Evolutionary conservation across 306 rosid species (phyloP), one percentile per base, ranked within the genome.

Genomic region (Macrotyloma uniflorum): DNA sequence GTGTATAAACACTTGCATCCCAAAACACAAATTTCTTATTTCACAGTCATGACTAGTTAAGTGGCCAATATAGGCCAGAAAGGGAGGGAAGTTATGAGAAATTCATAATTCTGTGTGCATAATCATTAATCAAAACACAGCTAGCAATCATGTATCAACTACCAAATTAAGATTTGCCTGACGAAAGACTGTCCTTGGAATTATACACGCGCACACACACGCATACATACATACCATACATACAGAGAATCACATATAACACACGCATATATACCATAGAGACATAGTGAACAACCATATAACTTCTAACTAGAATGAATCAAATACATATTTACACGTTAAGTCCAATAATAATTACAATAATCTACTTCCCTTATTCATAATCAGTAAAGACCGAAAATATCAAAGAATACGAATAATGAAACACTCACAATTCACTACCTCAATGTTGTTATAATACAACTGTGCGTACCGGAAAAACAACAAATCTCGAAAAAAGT

Each of bases 91-190:
- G 1, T 8, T 35, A n/a, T 32, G 38, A 13, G 35, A 72, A 33
- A 23, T 53, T 67, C n/a, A 35, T 22, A 14, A 23, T n/a, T 32
- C 7, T 3, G 4, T 5, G 26, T 18, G 46, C 43, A 70, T 19
- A 1, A 18, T 50, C 69, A 43, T 75, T 26, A 62, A 62, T 59
- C 14, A 74, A 59, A 74, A 59, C 65, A 75, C 15, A 62, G 72
- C 40, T 22, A 65, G 18, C 32, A 6, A 11, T 38, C 13, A 5
- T 35, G 28, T 11, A 18, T 26, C 30, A 9, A 11, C 3, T 4
- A n/a, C 70, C 30, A n/a, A 65, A 36, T 32, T 5, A 4, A 12
- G 5, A 36, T 20, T 19, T 19, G 49, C 19, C 47, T 38, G 0
- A 38, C 12, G 50, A 65, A 65, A 36, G 50, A 38, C 32, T 38